phyloP scores from a whole-genome alignment of 805 yeast species.

The Starmerella khaoyaiensis region DNA sequence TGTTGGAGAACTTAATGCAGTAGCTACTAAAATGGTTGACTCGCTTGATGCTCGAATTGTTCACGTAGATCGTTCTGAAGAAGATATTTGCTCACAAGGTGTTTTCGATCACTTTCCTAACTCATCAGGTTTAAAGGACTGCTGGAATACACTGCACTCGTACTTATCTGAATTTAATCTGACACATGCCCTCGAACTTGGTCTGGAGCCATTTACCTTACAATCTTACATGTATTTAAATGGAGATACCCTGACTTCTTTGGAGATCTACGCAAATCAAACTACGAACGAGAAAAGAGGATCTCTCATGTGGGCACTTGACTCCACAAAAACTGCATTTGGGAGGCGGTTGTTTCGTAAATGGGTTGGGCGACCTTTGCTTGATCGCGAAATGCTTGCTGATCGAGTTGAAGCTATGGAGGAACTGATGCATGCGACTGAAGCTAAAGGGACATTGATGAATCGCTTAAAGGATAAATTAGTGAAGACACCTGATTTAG shows the following conservation, averaged over 20 bases:
- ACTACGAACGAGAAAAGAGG: constrained; percentile 50
- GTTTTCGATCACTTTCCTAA: neutral
- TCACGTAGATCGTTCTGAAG: neutral
- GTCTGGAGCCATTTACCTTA: constrained; percentile 40
- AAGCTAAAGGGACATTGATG: constrained; percentile 15
- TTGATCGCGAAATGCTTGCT: constrained; percentile 40
- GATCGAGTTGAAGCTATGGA: constrained; percentile 52
- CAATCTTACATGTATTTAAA: constrained; percentile 42
- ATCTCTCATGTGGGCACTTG: constrained; percentile 63
- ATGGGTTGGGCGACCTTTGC: constrained; percentile 70
- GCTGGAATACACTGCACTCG: constrained; percentile 27
- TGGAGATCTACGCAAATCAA: constrained; percentile 65
- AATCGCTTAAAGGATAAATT: constrained; percentile 26
- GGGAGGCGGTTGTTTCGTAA: constrained; percentile 54
- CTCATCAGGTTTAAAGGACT: constrained; percentile 15
- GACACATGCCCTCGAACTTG: constrained; percentile 36
- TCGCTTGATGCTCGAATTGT: constrained; percentile 18
- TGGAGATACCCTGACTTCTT: constrained; percentile 49
- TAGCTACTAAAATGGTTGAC: constrained; percentile 6
- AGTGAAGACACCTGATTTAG: constrained; percentile 41
- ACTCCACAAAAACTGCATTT: constrained; percentile 65
- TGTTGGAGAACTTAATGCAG: constrained; percentile 26
- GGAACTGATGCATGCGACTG: constrained; percentile 27
- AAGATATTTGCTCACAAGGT: neutral
- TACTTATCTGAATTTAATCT: constrained; percentile 56